These are phyloP conservation scores for Drosera spatulata DNA, from an alignment of 179 eudicot species.

Conservation along the genomic window DNA sequence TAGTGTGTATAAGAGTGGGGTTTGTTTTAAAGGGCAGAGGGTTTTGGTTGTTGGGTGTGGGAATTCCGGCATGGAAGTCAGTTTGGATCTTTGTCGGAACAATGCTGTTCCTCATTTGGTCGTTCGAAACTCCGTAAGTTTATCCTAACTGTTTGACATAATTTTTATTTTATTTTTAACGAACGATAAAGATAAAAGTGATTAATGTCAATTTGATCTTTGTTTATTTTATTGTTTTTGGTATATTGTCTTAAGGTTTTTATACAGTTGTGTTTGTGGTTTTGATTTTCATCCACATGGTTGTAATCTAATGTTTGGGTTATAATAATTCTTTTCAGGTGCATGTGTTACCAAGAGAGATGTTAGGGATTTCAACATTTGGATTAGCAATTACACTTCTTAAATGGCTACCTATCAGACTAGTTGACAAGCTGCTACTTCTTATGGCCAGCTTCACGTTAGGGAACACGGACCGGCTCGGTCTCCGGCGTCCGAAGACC, in stretches of 20 bases:
- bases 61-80: conserved; percentile 94
- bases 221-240: background rate
- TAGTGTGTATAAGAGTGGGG: conserved; percentile 54
- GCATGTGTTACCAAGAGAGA: conserved; percentile 89
- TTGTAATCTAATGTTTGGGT: too few relatives aligned
- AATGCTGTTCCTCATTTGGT: conserved; percentile 70
- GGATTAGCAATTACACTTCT: conserved; percentile 65
- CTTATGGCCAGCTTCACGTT: conserved; percentile 49
- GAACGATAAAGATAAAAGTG: background rate
- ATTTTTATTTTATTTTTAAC: too few relatives aligned
- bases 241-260: too few relatives aligned
- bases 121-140: conserved; percentile 73
- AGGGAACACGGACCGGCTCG: conserved; percentile 60
- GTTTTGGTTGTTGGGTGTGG: conserved; percentile 94
- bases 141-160: background rate
- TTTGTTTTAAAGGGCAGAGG: conserved; percentile 29
- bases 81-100: conserved; percentile 64
- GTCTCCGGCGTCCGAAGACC: conserved; percentile 71
- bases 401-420: conserved; percentile 76
- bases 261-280: too few relatives aligned
- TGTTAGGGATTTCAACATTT: conserved; percentile 85
- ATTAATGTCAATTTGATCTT: background rate
- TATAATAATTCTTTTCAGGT: conserved; percentile 26
- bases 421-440: conserved; percentile 68
- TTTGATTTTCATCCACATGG: too few relatives aligned